Conservation (phyloP, 768 basidiomycete species). For the Tephrocybe sp. region DNA sequence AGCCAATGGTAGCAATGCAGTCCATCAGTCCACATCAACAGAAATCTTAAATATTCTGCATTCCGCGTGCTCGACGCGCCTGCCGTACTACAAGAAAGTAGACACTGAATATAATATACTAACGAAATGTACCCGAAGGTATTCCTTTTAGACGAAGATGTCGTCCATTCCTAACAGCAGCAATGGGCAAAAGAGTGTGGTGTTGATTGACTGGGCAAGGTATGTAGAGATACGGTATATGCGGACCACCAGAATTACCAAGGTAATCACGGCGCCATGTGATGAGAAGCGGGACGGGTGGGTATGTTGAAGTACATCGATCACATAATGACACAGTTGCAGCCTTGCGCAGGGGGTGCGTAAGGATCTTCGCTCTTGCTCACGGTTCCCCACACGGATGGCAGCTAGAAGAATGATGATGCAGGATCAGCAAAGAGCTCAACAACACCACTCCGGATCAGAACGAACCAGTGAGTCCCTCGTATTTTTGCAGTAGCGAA, state of each 20-base stretch:
- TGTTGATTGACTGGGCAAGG: constrained; percentile 14
- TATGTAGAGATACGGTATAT: constrained; percentile 24
- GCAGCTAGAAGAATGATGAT: constrained; percentile 50
- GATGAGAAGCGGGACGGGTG: background rate
- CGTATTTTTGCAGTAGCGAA: constrained; percentile 91
- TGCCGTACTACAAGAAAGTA: constrained; percentile 7
- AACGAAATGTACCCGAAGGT: constrained; percentile 3
- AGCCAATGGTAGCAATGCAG: constrained; percentile 15
- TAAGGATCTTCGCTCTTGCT: constrained; percentile 92
- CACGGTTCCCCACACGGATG: constrained; percentile 92
- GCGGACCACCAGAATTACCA: constrained; percentile 8
- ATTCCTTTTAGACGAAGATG: constrained; percentile 6
- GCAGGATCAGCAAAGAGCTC: constrained; percentile 5
- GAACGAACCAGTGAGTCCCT: constrained; percentile 85
- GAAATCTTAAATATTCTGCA: constrained; percentile 4
- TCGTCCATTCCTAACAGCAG: constrained; percentile 9
- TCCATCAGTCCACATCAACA: constrained; percentile 11
- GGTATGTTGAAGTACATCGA: constrained; percentile 3
- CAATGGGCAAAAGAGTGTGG: constrained; percentile 20
- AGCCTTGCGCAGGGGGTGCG: constrained; percentile 74
- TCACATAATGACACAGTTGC: constrained; percentile 74
- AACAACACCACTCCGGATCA: constrained; percentile 10
- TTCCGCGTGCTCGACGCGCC: constrained; percentile 7
- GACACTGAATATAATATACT: constrained; percentile 11
- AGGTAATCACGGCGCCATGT: background rate